These are phyloP conservation scores for Daldinia vernicosa DNA, from an alignment of 495 filamentous ascomycete species.

Conservation along the genomic window DNA sequence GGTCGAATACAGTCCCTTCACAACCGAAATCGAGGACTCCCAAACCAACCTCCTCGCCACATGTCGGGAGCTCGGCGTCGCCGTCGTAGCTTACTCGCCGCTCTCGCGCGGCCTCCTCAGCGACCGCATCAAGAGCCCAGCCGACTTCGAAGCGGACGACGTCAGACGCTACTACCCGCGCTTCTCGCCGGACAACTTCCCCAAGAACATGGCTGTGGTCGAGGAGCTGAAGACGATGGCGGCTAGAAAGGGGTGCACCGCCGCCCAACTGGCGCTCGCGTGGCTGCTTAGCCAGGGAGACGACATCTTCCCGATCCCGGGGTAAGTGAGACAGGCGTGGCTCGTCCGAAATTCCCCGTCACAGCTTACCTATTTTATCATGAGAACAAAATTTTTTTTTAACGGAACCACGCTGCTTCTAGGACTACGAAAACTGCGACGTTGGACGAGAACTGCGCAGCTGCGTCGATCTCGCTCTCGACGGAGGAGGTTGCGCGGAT, in stretches of 20 bases:
- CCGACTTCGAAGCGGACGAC: constrained; percentile 58
- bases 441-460: constrained; percentile 50
- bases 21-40: constrained; percentile 64
- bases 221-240: constrained; percentile 56
- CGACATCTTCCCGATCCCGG: constrained; percentile 70
- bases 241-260: constrained; percentile 55
- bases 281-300: constrained; percentile 69
- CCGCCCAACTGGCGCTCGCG: constrained; percentile 62
- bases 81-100: constrained; percentile 69
- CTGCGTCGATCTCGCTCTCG: constrained; percentile 41
- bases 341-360: no score
- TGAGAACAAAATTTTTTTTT: neutral
- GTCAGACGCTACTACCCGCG: constrained; percentile 56
- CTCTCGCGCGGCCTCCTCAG: constrained; percentile 68
- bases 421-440: constrained; percentile 45
- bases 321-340: constrained; percentile 27
- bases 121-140: constrained; percentile 54
- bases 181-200: constrained; percentile 61
- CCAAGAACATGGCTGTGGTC: constrained; percentile 60
- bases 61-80: constrained; percentile 67
- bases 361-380: no score
- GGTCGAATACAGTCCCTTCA: constrained; percentile 70
- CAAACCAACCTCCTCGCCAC: constrained; percentile 60
- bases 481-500: constrained; percentile 45
- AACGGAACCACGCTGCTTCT: neutral